Conservation (phyloP, 192 early-diverging fungal genomes). For the Allomyces macrogynus region DNA sequence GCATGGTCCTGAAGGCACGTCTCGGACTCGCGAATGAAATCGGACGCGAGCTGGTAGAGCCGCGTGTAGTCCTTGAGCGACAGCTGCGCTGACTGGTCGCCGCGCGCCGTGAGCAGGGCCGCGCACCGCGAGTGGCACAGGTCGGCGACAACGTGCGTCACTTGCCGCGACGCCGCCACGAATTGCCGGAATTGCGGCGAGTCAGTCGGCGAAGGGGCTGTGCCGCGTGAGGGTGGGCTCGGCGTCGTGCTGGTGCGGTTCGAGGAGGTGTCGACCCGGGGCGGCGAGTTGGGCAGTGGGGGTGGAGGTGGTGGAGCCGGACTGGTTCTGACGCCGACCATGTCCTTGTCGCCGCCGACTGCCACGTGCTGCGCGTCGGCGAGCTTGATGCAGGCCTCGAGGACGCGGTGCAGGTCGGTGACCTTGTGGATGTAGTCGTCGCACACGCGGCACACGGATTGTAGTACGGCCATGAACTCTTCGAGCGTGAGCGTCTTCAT, state of each 20-base stretch:
- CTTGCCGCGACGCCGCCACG: constrained; percentile 44
- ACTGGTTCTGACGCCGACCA: not conserved
- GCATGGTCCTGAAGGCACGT: not conserved
- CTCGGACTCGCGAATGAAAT: constrained; percentile 57
- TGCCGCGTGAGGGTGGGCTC: too few species aligned
- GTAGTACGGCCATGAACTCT: not conserved
- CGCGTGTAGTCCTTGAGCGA: constrained; percentile 72
- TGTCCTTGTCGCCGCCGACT: not conserved
- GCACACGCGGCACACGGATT: not conserved
- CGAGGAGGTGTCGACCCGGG: too few species aligned
- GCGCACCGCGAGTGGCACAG: constrained; percentile 68
- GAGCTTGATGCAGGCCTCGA: too few species aligned
- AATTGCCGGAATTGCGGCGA: constrained; percentile 21
- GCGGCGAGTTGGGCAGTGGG: not conserved
- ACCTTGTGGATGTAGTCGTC: not conserved
- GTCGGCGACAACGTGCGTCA: constrained; percentile 63
- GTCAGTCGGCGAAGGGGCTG: too few species aligned
- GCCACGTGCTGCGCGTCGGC: not conserved
- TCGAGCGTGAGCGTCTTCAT: not conserved
- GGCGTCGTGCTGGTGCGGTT: too few species aligned
- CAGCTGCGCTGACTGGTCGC: constrained; percentile 75
- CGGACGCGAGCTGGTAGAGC: constrained; percentile 57
- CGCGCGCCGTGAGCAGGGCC: constrained; percentile 67
- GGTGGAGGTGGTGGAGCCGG: not conserved
- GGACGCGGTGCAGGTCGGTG: too few species aligned